Base-by-base conservation (phyloP, 139 green algal genomes). In the Coccomyxa sp. region DNA sequence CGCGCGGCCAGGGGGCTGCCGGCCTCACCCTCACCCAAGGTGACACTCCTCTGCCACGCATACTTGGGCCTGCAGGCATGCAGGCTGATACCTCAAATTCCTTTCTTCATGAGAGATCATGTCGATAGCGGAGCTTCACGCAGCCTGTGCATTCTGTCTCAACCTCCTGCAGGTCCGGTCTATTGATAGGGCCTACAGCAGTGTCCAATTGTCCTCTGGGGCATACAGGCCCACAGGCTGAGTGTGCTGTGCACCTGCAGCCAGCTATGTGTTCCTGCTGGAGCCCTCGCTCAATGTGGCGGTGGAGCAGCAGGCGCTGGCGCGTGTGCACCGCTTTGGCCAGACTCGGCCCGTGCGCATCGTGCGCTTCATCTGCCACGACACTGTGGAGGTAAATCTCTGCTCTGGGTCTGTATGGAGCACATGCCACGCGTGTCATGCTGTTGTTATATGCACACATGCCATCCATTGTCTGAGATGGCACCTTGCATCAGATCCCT, bases 201-300 rank as follows among this genome's bases (percentile, higher is more conserved):
- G n/a, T n/a, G n/a, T n/a, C n/a, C n/a, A n/a, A n/a, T n/a, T n/a
- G n/a, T n/a, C n/a, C n/a, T n/a, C n/a, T n/a, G n/a, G n/a, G n/a
- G n/a, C n/a, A n/a, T n/a, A n/a, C n/a, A n/a, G n/a, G n/a, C n/a
- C n/a, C n/a, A n/a, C n/a, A n/a, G n/a, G 50, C 50, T 64, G 2
- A 10, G 22, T 64, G 50, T 12, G 50, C 5, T 5, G 50, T 64
- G 50, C 5, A 4, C 22, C 37, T 72, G 55, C 80, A 41, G 90
- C 90, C 73, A 92, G 77, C 83, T 78, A 89, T 54, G 91, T 95
- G 35, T 92, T 92, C 27, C 81, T 93, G 76, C 78, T 93, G 81
- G 87, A 92, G 44, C 84, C 83, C 1, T 80, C 73, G 7, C 54
- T 84, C 39, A 82, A 86, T 14, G 77, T 80, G 0, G 73, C 82